phyloP scores from a whole-genome alignment of 352 stramenopile species.

The Globisporangium emineosum region DNA sequence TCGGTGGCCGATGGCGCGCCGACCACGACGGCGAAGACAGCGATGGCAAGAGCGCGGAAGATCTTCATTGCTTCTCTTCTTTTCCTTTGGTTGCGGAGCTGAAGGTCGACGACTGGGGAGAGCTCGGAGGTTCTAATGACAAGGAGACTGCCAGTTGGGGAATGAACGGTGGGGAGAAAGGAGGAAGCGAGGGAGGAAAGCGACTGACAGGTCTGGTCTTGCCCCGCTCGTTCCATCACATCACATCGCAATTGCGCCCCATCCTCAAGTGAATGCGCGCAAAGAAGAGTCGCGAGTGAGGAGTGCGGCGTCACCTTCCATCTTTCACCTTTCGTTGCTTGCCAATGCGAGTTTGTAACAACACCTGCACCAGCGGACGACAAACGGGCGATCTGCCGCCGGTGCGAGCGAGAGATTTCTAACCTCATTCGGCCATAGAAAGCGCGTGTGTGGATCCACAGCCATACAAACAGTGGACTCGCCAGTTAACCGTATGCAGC shows the following conservation, averaged over 20 bases:
- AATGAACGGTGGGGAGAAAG: constrained; percentile 20
- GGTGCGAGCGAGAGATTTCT: background rate
- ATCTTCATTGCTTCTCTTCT: constrained; percentile 25
- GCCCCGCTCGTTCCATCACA: background rate
- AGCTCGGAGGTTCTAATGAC: constrained; percentile 8
- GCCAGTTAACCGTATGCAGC: background rate
- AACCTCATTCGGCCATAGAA: constrained; percentile 2
- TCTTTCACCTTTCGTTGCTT: background rate
- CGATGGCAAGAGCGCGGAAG: constrained; percentile 24
- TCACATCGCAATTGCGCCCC: background rate
- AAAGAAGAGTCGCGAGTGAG: constrained; percentile 1
- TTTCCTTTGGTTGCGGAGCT: too few species aligned
- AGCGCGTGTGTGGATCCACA: background rate
- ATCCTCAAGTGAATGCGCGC: background rate
- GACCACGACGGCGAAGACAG: constrained; percentile 22
- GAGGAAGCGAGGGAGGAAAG: background rate
- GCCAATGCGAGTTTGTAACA: background rate
- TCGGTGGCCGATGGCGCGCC: background rate
- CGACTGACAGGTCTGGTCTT: background rate
- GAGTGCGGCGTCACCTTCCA: background rate
- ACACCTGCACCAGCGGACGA: constrained; percentile 1
- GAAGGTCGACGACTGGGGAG: background rate
- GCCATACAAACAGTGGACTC: background rate
- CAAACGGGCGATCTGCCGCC: background rate
- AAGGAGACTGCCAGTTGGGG: constrained; percentile 17